Evolutionary conservation across 2,329 filamentous ascomycete species (phyloP), one percentile per base, ranked within the genome.

Genomic region (Corynespora cassiicola): DNA sequence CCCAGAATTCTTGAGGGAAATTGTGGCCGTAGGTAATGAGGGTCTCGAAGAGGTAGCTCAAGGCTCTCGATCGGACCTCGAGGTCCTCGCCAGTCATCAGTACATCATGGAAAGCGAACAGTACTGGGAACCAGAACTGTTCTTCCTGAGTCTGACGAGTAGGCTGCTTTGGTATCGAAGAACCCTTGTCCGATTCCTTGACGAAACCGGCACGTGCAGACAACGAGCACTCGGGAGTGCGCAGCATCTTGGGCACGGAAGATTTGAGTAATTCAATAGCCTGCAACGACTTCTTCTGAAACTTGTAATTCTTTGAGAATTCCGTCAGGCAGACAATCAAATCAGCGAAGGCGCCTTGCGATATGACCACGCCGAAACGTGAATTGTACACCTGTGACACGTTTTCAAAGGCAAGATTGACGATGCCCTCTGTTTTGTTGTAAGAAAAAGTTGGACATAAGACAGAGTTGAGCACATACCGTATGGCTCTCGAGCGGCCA

Each of bases 1-100:
- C 94, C 94, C 94, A 99, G 66, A 99, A 99, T 36, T 96, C 90
- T 1, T 85, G 77, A 3, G 92, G 90, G 58, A 96, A 99, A 53
- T 90, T 88, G 12, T 89, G 88, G 22, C 95, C 94, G 55, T 97
- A 94, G 47, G 83, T 84, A 42, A 96, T 85, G 6, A 99, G 77
- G 0, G 90, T 90, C 42, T 97, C 92, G 58, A 99, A 99, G 46
- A 99, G 90, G 69, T 97, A 99, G 55, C 91, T 95, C 25, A 99
- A 77, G 2, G 95, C 94, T 55, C 81, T 71, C 47, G 81, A 96
- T 42, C 94, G 86, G 25, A 97, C 94, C 70, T 99, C 94, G 12
- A 99, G 79, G 65, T 99, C 94, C 69, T 99, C 95, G 2, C 95
- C 94, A 2, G 94, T 99, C 94, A 99, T 99, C 31, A 99, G 75